These are phyloP conservation scores for Tulasnella sp. DNA, from an alignment of 768 basidiomycete species.

Conservation along the genomic window DNA sequence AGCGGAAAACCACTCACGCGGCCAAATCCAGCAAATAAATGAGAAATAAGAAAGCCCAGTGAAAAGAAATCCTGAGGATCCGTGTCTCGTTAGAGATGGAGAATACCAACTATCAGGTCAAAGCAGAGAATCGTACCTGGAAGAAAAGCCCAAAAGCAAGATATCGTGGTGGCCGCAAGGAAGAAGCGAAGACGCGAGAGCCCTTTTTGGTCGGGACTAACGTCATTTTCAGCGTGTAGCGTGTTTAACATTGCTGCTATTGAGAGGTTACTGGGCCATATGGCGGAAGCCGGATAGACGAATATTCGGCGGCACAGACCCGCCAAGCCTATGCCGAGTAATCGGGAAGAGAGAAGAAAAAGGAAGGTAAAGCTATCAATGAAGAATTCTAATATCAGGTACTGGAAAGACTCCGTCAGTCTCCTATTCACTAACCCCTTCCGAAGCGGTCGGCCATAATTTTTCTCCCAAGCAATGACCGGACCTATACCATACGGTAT, in stretches of 20 bases:
- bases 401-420: neutral
- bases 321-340: conserved; percentile 88
- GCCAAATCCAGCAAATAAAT: conserved; percentile 81
- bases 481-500: conserved; percentile 64
- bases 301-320: conserved; percentile 83
- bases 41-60: conserved; percentile 78
- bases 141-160: conserved; percentile 85
- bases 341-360: conserved; percentile 75
- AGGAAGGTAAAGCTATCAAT: conserved; percentile 49
- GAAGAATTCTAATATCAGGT: neutral
- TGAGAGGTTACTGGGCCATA: conserved; percentile 95
- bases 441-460: conserved; percentile 52
- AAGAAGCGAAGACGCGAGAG: conserved; percentile 79
- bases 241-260: conserved; percentile 90
- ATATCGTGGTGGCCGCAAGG: conserved; percentile 43
- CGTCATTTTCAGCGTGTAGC: conserved; percentile 82
- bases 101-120: neutral
- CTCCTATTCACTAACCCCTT: conserved; percentile 39
- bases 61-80: conserved; percentile 77
- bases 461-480: conserved; percentile 70
- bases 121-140: conserved; percentile 53
- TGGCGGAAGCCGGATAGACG: conserved; percentile 95
- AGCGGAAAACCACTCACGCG: conserved; percentile 3
- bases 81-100: neutral
- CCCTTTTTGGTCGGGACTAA: conserved; percentile 30